Base-by-base conservation (phyloP, 2,329 filamentous ascomycete species). In the Aspergillus tanneri region DNA sequence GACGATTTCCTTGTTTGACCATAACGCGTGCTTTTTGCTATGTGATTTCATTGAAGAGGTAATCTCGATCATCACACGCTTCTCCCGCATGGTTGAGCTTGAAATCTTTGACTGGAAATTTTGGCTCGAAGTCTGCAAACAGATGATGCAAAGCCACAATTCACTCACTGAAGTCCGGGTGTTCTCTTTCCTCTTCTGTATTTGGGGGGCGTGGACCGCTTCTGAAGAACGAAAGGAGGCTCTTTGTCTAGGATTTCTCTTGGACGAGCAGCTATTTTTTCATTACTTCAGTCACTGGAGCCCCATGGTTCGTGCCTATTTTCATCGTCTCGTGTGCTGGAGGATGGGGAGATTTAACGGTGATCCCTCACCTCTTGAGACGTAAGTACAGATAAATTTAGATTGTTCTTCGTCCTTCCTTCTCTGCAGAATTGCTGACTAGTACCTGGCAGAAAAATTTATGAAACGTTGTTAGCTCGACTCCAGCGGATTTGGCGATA, bases 221-320 rank as follows among this genome's bases (percentile, higher is more conserved):
- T 80, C 88, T 46, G 78, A 84, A 2, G 72, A 75, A 42, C 80
- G 87, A 41, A 95, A 92, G 68, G 76, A 80, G 47, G 73, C 78
- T 11, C 65, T 95, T 14, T 95, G 88, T 64, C 61, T 87, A 22
- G 82, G 84, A 18, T 91, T 93, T 76, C 72, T 96, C 30, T 73
- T 96, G 10, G 80, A 84, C 5, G 84, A 87, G 45, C 77, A 84
- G 21, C 80, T 86, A 2, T 96, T 96, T 65, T 83, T 88, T 62
- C 83, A 82, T 52, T 84, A 90, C 52, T 96, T 96, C 72, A 92
- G 87, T 63, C 90, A 96, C 62, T 96, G 91, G 90, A 95, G 89
- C 62, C 90, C 91, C 0, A 95, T 96, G 91, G 89, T 96, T 18
- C 82, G 91, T 52, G 87, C 90, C 11, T 96, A 96, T 68, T 96